phyloP scores from a whole-genome alignment of 192 early-diverging fungal genomes.

The Geranomyces michiganensis region DNA sequence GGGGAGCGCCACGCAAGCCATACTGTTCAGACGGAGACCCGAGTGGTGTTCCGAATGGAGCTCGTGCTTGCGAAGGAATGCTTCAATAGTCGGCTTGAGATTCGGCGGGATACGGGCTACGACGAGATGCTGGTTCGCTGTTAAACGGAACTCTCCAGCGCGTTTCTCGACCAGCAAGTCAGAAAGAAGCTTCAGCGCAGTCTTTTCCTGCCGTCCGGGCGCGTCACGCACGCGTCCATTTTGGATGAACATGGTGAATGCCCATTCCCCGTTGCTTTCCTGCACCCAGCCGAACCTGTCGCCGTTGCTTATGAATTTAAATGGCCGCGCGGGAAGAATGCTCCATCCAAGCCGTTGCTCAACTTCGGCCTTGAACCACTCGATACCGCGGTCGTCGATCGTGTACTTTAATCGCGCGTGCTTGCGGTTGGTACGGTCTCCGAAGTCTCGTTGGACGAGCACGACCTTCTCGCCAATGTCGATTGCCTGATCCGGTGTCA shows the following conservation, averaged over 20 bases:
- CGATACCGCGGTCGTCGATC: conserved; percentile 90
- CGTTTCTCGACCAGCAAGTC: not conserved
- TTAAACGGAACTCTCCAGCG: conserved; percentile 77
- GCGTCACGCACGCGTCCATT: conserved; percentile 89
- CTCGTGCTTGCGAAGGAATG: conserved; percentile 73
- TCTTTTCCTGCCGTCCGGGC: conserved; percentile 70
- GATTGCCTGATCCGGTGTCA: conserved; percentile 75
- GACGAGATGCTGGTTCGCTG: conserved; percentile 92
- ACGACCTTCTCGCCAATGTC: conserved; percentile 88
- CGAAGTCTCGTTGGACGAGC: conserved; percentile 90
- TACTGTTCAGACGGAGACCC: conserved; percentile 82
- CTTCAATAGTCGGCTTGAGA: conserved; percentile 58
- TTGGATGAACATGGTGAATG: conserved; percentile 89
- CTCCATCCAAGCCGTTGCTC: conserved; percentile 78
- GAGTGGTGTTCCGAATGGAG: conserved; percentile 75
- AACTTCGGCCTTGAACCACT: conserved; percentile 87
- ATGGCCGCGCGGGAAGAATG: conserved; percentile 69
- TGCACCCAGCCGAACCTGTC: conserved; percentile 95
- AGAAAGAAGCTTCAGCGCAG: conserved; percentile 58
- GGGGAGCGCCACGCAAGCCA: conserved; percentile 96
- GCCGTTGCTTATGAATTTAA: conserved; percentile 82
- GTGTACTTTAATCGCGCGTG: conserved; percentile 99
- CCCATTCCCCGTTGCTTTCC: conserved; percentile 66
- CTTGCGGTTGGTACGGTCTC: conserved; percentile 96
- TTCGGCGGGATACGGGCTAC: conserved; percentile 74